Evolutionary conservation across 768 basidiomycete species (phyloP).

Genomic region (Lepiota brunneoincarnata): DNA sequence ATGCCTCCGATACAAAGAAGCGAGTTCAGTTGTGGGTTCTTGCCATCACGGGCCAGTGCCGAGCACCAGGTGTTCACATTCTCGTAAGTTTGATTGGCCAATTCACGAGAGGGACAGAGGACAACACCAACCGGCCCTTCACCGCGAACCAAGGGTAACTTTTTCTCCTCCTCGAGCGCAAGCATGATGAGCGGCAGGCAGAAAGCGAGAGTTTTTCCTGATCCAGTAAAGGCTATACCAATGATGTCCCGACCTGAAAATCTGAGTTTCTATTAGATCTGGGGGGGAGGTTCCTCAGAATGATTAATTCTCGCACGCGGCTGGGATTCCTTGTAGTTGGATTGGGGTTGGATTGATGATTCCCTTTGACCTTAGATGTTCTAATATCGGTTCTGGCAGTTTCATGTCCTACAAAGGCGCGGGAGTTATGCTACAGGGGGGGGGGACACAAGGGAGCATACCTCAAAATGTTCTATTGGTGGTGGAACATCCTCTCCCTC

Average conservation of each 20-base stretch:
- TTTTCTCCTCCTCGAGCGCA: slow-evolving; percentile 89
- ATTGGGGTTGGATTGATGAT: slow-evolving; percentile 92
- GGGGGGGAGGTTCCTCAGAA: slow-evolving; percentile 5
- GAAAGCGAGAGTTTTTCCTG: slow-evolving; percentile 98
- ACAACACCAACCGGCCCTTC: slow-evolving; percentile 98
- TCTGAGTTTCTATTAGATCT: slow-evolving; percentile 37
- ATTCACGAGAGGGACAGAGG: slow-evolving; percentile 94
- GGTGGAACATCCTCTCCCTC: slow-evolving; percentile 93
- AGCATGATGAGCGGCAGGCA: slow-evolving; percentile 98
- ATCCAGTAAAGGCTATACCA: slow-evolving; percentile 98
- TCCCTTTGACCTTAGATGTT: slow-evolving; percentile 80
- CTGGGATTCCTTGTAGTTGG: slow-evolving; percentile 94
- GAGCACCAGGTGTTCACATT: slow-evolving; percentile 86
- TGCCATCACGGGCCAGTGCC: slow-evolving; percentile 73
- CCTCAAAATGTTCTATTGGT: slow-evolving; percentile 86
- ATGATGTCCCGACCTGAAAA: slow-evolving; percentile 97
- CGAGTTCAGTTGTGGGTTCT: slow-evolving; percentile 83
- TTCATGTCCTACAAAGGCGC: slow-evolving; percentile 84
- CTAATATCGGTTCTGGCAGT: slow-evolving; percentile 83
- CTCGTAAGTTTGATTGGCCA: slow-evolving; percentile 96
- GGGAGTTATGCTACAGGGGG: slow-evolving; percentile 9
- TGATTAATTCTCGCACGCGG: slow-evolving; percentile 61
- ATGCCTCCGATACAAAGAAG: slow-evolving; percentile 97
- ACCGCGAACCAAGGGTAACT: slow-evolving; percentile 84
- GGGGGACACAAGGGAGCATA: slow-evolving; percentile 25